Percentiles rank a stretch among this genome's conserved stretches.
These are phyloP conservation scores for Sporothrix brasiliensis DNA, from an alignment of 2,329 filamentous ascomycete genomes.

Conservation along the genomic window DNA sequence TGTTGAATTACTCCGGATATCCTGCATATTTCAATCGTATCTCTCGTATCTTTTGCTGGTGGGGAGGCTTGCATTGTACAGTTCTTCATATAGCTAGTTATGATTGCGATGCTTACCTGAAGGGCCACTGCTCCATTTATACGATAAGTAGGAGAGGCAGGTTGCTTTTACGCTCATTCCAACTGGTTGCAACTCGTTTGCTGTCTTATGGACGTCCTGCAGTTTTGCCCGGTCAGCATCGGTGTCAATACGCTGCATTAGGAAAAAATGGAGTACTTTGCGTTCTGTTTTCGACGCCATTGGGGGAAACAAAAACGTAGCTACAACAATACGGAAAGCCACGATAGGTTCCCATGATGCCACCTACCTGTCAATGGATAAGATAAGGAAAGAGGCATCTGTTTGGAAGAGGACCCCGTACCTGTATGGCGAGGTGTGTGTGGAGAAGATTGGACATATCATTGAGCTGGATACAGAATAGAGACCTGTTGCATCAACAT, in stretches of 20 bases:
- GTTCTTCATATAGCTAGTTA: background rate
- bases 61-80: background rate
- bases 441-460: background rate
- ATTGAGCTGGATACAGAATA: background rate
- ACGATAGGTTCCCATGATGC: background rate
- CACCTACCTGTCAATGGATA: background rate
- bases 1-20: background rate
- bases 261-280: background rate
- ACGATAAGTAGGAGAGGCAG: background rate
- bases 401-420: background rate
- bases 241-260: background rate
- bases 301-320: background rate
- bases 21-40: background rate
- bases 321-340: background rate
- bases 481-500: background rate
- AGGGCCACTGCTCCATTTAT: background rate
- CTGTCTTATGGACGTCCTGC: background rate
- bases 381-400: background rate
- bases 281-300: background rate
- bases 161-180: background rate
- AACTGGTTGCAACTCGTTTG: background rate
- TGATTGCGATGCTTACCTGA: background rate
- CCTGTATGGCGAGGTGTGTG: conserved; percentile 9
- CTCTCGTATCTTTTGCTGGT: background rate
- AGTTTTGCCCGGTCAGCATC: background rate